A percentile compares a stretch with the other conserved stretches of the same genome.
Evolutionary conservation across 306 rosid genomes (phyloP).

Genomic region (Carpinus viminea): DNA sequence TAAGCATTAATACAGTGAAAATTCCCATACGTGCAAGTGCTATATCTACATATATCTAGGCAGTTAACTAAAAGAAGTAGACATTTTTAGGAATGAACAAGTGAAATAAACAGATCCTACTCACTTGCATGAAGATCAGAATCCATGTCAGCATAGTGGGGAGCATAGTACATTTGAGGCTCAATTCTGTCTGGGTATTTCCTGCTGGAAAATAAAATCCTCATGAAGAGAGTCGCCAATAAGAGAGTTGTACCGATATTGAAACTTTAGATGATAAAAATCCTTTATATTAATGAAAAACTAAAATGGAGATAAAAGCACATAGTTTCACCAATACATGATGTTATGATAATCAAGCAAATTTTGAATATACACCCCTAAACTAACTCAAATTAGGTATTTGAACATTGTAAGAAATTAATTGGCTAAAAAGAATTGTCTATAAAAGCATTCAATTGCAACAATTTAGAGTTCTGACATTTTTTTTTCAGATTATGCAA

Average conservation of each 20-base stretch:
- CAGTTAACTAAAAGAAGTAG: not conserved
- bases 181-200: slow-evolving; percentile 59
- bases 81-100: not conserved
- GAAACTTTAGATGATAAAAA: slow-evolving; percentile 1
- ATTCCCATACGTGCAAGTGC: not conserved
- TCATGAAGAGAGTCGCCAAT: not conserved
- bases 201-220: slow-evolving; percentile 42
- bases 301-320: not conserved
- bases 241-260: not conserved
- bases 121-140: slow-evolving; percentile 56
- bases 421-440: not conserved
- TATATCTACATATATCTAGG: not conserved
- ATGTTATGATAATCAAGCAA: not conserved
- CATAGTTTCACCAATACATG: not conserved
- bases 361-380: not conserved
- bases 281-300: not conserved
- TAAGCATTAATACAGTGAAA: not conserved
- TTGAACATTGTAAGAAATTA: not conserved
- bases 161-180: slow-evolving; percentile 31
- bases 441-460: not conserved
- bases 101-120: slow-evolving; percentile 29
- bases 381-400: not conserved
- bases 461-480: not conserved
- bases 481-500: not conserved
- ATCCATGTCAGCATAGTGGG: slow-evolving; percentile 39